These are phyloP conservation scores for Ampelocalamus luodianensis DNA, from an alignment of 176 grass and related monocot genomes.

Conservation along the genomic window DNA sequence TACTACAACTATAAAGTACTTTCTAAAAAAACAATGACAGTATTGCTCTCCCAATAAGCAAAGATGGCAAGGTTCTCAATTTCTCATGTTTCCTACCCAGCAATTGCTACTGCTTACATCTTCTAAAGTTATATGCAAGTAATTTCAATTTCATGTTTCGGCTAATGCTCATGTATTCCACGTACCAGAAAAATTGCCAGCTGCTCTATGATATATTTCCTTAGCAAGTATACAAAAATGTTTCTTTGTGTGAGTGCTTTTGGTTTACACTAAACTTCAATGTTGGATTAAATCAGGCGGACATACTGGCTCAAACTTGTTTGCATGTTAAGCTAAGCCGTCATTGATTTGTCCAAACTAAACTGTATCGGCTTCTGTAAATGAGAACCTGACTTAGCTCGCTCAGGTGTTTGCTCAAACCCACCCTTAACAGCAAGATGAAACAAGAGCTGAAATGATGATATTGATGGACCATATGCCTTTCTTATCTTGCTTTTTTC, in stretches of 20 bases:
- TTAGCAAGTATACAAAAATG: neutral
- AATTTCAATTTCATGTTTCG: neutral
- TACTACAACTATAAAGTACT: neutral
- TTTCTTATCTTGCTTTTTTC: neutral
- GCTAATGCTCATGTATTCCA: neutral
- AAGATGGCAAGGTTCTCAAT: too few species aligned
- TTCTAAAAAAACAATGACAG: neutral
- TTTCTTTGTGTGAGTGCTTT: neutral
- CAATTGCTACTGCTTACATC: neutral
- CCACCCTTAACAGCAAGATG: neutral
- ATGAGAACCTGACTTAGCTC: neutral
- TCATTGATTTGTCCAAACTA: neutral
- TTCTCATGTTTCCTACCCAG: neutral
- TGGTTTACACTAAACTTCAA: neutral
- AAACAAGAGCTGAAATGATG: neutral
- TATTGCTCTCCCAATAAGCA: too few species aligned
- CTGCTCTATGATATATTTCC: neutral
- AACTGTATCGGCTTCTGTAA: constrained; percentile 3
- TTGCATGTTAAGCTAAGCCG: neutral
- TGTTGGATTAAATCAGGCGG: neutral
- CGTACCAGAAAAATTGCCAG: neutral
- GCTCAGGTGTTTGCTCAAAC: neutral
- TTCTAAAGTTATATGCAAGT: neutral
- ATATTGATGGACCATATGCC: neutral
- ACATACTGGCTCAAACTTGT: neutral